A percentile compares a stretch with the other conserved stretches of the same genome.
Evolutionary conservation across 768 basidiomycete species (phyloP).

Genomic region (Rhodocollybia butyracea): DNA sequence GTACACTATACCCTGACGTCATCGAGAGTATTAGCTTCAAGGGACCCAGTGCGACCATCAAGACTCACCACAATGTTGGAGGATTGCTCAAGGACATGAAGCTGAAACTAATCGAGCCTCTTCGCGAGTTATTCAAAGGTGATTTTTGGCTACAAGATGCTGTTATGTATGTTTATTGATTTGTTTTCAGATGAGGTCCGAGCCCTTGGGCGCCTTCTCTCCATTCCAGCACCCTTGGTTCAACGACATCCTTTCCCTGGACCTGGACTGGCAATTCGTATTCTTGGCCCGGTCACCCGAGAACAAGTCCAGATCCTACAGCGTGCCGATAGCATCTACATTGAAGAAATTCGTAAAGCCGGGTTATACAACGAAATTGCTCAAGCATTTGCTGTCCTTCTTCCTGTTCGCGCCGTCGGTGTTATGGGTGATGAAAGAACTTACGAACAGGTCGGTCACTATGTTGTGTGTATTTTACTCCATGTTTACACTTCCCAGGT

Average conservation of each 20-base stretch:
- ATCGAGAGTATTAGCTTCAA: constrained; percentile 99
- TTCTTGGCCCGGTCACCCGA: constrained; percentile 91
- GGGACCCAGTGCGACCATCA: constrained; percentile 98
- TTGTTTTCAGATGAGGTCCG: constrained; percentile 83
- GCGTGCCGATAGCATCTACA: constrained; percentile 92
- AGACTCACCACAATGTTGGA: constrained; percentile 99
- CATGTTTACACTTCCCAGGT: constrained; percentile 46
- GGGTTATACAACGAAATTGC: constrained; percentile 90
- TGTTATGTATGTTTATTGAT: background rate
- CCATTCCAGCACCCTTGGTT: constrained; percentile 90
- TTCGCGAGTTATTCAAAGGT: constrained; percentile 99
- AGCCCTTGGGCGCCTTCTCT: constrained; percentile 83
- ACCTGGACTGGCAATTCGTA: constrained; percentile 96
- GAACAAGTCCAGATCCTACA: constrained; percentile 91
- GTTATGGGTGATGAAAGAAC: constrained; percentile 97
- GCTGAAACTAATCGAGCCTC: constrained; percentile 95
- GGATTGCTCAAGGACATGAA: constrained; percentile 97
- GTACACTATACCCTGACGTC: constrained; percentile 97
- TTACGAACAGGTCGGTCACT: constrained; percentile 75
- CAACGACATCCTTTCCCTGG: constrained; percentile 99
- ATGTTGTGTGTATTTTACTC: background rate
- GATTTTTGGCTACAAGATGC: constrained; percentile 13
- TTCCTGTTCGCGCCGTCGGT: constrained; percentile 96
- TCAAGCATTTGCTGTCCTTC: constrained; percentile 93
- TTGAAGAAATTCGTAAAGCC: constrained; percentile 95